Evolutionary conservation across 2,329 filamentous ascomycete species (phyloP), one percentile per base, ranked within the genome.

Genomic region (Cladosporium oxysporum): DNA sequence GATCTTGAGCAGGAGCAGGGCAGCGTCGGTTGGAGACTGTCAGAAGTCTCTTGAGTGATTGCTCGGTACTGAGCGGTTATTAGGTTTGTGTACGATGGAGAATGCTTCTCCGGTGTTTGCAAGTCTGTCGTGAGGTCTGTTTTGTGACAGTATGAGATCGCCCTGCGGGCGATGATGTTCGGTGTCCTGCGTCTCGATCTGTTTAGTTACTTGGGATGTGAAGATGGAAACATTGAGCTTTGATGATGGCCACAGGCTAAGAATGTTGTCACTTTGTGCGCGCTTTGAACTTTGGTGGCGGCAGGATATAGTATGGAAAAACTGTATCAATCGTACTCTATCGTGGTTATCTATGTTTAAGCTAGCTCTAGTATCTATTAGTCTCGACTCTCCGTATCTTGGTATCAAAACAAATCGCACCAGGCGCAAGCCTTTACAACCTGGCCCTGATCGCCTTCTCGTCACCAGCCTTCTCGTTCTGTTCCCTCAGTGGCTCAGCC

Each of bases 401-500:
- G 49, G 61, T 63, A 57, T 63, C 49, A 63, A 63, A 47, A 6
- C 18, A 21, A 67, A 57, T 18, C 26, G 23, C 12, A 29, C n/a
- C 18, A 8, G 6, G 10, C 23, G n/a, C 14, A 47, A 44, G 23
- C 8, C n/a, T 53, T 67, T 76, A 82, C 69, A 82, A 68, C 68
- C 79, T 78, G 26, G 80, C 76, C 41, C 77, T 76, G 58, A 47
- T 47, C 11, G 26, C 37, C 61, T 63, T 63, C 35, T 57, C 61
- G 65, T 75, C 75, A 5, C 68, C 64, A 21, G 62, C 58, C 61
- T 33, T 55, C 68, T 76, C 72, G 65, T 81, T 80, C 68, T 79
- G 74, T 67, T 80, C 74, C 66, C 74, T 76, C 71, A 83, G 67
- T 41, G 77, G 76, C 47, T 76, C 77, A 3, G 78, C 79, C 73